Conservation (phyloP, 495 filamentous ascomycete species). For the Penicillium odoratum region DNA sequence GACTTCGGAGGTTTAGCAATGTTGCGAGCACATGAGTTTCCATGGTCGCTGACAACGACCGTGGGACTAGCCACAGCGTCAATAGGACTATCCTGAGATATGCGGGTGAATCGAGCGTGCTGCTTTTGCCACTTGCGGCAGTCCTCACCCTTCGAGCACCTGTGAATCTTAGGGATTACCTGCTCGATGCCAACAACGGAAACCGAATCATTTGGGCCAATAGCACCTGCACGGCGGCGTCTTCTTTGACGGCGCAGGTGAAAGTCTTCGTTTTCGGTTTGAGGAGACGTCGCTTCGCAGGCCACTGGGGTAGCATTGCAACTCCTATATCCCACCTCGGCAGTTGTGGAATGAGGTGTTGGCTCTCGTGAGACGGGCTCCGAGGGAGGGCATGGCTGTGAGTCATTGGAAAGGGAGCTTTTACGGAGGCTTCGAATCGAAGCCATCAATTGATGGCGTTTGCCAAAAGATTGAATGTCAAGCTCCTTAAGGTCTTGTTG, state of each 20-base stretch:
- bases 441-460: conserved; percentile 81
- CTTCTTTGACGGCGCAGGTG: not conserved
- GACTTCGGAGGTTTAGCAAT: conserved; percentile 32
- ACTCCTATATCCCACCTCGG: not conserved
- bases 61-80: conserved; percentile 10
- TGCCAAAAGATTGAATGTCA: conserved; percentile 89
- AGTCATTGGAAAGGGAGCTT: not conserved
- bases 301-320: not conserved
- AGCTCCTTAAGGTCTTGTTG: conserved; percentile 93
- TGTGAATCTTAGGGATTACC: conserved; percentile 77
- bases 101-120: conserved; percentile 40
- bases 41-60: conserved; percentile 68
- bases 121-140: conserved; percentile 79
- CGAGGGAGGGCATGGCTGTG: not conserved
- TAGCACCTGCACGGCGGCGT: conserved; percentile 53
- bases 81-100: conserved; percentile 20
- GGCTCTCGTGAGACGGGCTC: not conserved
- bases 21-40: conserved; percentile 64
- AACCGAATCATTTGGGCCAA: conserved; percentile 76
- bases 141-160: conserved; percentile 85
- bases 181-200: conserved; percentile 94
- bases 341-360: not conserved
- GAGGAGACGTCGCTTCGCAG: not conserved
- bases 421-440: conserved; percentile 55
- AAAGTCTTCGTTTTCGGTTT: not conserved